These are phyloP conservation scores for Rutstroemia sp. DNA, from an alignment of 2,329 filamentous ascomycete species.

Conservation along the genomic window DNA sequence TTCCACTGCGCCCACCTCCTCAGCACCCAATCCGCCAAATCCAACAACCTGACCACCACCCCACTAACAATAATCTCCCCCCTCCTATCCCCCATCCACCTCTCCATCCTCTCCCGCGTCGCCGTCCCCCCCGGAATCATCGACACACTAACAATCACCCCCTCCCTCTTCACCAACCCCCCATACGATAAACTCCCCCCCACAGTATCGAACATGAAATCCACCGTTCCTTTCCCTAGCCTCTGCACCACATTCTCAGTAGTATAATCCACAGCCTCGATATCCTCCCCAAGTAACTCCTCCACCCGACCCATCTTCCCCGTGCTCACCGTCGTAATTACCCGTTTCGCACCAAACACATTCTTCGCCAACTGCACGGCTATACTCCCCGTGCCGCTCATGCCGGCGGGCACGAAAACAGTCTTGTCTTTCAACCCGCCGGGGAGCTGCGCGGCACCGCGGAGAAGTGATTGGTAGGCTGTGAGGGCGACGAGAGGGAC, in stretches of 20 bases:
- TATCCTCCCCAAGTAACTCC: slow-evolving; percentile 33
- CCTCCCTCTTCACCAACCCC: slow-evolving; percentile 31
- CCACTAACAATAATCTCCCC: not conserved
- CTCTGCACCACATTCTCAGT: slow-evolving; percentile 26
- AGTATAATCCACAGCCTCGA: slow-evolving; percentile 35
- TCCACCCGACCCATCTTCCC: slow-evolving; percentile 33
- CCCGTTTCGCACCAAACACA: slow-evolving; percentile 36
- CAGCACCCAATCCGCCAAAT: slow-evolving; percentile 27
- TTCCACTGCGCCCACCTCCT: slow-evolving; percentile 15
- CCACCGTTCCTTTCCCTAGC: slow-evolving; percentile 32
- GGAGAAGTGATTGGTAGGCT: slow-evolving; percentile 32
- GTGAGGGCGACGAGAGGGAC: slow-evolving; percentile 35
- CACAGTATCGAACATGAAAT: slow-evolving; percentile 39
- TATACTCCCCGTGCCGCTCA: slow-evolving; percentile 33
- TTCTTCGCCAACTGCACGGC: slow-evolving; percentile 39
- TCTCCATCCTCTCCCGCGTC: not conserved
- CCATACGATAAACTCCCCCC: slow-evolving; percentile 31
- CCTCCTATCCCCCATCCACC: not conserved
- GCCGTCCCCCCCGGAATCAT: slow-evolving; percentile 20
- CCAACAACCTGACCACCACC: slow-evolving; percentile 19
- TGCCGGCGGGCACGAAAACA: slow-evolving; percentile 32
- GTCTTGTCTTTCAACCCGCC: slow-evolving; percentile 36
- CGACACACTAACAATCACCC: slow-evolving; percentile 30
- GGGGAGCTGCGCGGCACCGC: slow-evolving; percentile 22
- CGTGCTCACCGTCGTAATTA: slow-evolving; percentile 39